phyloP scores from a whole-genome alignment of 1,139 yeast species.

The Saccharomyces pastorianus region DNA sequence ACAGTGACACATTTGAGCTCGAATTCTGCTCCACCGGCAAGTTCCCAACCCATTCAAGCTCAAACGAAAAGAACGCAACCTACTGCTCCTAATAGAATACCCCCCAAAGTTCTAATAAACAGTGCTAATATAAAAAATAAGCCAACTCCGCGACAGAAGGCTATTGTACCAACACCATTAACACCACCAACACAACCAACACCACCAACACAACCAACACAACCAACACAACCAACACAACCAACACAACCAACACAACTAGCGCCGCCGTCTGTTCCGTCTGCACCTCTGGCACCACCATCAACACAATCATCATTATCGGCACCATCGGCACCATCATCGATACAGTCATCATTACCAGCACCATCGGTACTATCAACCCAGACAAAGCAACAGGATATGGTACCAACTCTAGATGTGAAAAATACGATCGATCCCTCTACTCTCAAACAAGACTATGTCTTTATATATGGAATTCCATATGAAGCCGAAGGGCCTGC shows the following conservation, averaged over 20 bases:
- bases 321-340: neutral
- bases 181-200: neutral
- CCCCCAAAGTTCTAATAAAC: neutral
- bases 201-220: neutral
- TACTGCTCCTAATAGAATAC: neutral
- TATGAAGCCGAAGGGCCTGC: constrained; percentile 19
- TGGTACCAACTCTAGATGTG: neutral
- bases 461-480: constrained; percentile 23
- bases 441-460: constrained; percentile 24
- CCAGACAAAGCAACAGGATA: neutral
- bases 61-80: neutral
- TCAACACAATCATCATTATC: neutral
- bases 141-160: neutral
- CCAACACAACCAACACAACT: neutral
- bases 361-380: neutral
- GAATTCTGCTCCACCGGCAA: neutral
- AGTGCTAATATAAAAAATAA: neutral
- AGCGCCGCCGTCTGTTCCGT: no score
- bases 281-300: no score
- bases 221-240: neutral
- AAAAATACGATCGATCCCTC: neutral
- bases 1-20: neutral
- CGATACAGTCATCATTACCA: neutral
- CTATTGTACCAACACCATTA: neutral
- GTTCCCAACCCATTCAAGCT: neutral